These are phyloP conservation scores for Ephemerocybe angulata DNA, from an alignment of 768 basidiomycete species.

Conservation along the genomic window DNA sequence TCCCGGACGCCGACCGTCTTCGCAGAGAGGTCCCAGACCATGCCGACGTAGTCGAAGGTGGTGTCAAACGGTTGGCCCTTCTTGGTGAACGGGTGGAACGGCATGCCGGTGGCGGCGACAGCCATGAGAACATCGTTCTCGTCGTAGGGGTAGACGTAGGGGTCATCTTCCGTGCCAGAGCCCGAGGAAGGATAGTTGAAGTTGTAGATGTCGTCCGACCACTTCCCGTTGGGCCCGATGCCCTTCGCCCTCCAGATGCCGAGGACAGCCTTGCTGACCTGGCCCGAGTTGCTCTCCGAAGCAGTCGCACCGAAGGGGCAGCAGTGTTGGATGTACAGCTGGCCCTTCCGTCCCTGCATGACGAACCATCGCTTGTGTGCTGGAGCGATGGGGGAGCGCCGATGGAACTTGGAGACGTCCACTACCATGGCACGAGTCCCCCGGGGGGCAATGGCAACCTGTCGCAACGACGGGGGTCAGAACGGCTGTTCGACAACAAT, in stretches of 20 bases:
- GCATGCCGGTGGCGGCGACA: conserved; percentile 6
- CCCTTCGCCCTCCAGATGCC: neutral
- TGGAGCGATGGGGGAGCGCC: neutral
- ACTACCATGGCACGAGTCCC: neutral
- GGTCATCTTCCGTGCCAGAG: neutral
- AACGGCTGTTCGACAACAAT: neutral
- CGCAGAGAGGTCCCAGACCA: too few species aligned
- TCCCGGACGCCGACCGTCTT: too few species aligned
- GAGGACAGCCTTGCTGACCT: neutral
- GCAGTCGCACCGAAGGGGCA: too few species aligned
- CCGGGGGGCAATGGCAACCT: neutral
- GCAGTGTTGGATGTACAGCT: too few species aligned
- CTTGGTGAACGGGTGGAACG: too few species aligned
- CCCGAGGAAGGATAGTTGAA: conserved; percentile 12
- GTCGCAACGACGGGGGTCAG: neutral
- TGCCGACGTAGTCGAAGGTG: too few species aligned
- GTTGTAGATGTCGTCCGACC: conserved; percentile 29
- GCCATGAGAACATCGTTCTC: conserved; percentile 27
- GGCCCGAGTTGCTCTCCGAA: too few species aligned
- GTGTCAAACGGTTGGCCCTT: too few species aligned
- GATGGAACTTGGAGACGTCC: neutral
- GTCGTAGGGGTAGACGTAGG: neutral
- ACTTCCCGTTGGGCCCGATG: conserved; percentile 13
- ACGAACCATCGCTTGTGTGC: neutral
- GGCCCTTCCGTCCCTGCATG: neutral